Base-by-base conservation (phyloP, 148 eudicot species). In the Oxyria digyna region DNA sequence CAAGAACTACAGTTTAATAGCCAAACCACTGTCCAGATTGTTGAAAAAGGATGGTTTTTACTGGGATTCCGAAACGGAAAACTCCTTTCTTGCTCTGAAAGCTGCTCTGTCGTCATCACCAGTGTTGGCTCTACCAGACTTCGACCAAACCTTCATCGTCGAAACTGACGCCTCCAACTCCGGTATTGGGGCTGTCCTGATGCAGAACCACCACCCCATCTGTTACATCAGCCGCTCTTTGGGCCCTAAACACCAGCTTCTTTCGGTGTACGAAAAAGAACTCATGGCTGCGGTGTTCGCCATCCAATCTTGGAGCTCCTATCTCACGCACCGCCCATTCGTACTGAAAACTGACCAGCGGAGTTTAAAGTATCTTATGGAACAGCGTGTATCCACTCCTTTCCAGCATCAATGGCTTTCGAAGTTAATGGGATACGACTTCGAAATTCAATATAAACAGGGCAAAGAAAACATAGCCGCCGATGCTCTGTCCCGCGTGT, bases 391-490 rank as follows among this genome's bases (percentile, higher is more conserved):
- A 1, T 7, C 18, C 9, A 11, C 55, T 18, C 32, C 29, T 6
- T 24, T 23, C 13, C 71, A 46, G 21, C 57, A 24, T 0, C 11
- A 8, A 40, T 45, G 71, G 71, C 15, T 68, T 0, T 20, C 57
- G 4, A 68, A 68, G 29, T 17, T 68, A 4, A 68, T 68, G 71
- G 55, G 38, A 0, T 68, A 42, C 24, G n/a, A 15, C 1, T 68
- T 41, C 4, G 71, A 68, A n/a, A 68, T 68, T 42, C 9, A 10
- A 6, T 68, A 46, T 11, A 68, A 68, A 46, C 45, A 42, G 13
- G 38, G 71, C 8, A 68, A 43, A 33, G 35, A 23, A 26, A 42
- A 26, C 1, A 1, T 68, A 0, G 37, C 29, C 8, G 40, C 32
- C 0, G 54, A 68, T n/a, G 54, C 57, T 10, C 24, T 68, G 20